Conservation (phyloP, 805 yeast species). For the Kockiozyma suomiensis region DNA sequence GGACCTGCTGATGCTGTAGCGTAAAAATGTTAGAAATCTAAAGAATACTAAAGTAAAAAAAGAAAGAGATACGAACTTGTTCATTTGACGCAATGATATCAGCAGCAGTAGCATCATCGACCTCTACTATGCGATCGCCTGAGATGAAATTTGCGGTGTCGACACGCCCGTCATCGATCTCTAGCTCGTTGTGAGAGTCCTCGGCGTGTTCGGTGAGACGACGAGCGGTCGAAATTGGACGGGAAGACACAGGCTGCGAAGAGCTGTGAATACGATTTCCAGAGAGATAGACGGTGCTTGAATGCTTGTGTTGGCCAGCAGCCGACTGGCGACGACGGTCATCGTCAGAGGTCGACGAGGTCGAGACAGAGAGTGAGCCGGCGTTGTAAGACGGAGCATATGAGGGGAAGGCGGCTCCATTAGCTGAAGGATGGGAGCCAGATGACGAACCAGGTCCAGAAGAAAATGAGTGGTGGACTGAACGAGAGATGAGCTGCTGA, state of each 20-base stretch:
- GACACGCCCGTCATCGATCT: conserved; percentile 3
- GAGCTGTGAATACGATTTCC: not conserved
- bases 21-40: conserved; percentile 13
- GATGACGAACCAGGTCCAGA: conserved; percentile 22
- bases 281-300: not conserved
- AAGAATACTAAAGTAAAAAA: conserved; percentile 20
- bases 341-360: conserved; percentile 31
- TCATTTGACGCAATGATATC: conserved; percentile 17
- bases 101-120: conserved; percentile 32
- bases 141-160: conserved; percentile 16
- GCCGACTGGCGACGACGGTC: conserved; percentile 15
- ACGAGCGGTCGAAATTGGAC: conserved; percentile 1
- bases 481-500: conserved; percentile 33
- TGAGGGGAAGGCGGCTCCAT: conserved; percentile 31
- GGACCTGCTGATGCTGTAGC: conserved; percentile 17
- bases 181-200: not conserved
- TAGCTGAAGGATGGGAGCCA: conserved; percentile 25
- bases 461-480: conserved; percentile 23
- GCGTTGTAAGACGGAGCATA: conserved; percentile 21
- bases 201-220: conserved; percentile 1
- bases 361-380: conserved; percentile 20
- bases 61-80: conserved; percentile 15
- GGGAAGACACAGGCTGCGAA: not conserved
- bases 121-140: conserved; percentile 27
- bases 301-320: not conserved